A percentile compares a stretch with the other conserved stretches of the same genome.
phyloP scores from a whole-genome alignment of 352 stramenopile genomes.

The Saprolegnia diclina region DNA sequence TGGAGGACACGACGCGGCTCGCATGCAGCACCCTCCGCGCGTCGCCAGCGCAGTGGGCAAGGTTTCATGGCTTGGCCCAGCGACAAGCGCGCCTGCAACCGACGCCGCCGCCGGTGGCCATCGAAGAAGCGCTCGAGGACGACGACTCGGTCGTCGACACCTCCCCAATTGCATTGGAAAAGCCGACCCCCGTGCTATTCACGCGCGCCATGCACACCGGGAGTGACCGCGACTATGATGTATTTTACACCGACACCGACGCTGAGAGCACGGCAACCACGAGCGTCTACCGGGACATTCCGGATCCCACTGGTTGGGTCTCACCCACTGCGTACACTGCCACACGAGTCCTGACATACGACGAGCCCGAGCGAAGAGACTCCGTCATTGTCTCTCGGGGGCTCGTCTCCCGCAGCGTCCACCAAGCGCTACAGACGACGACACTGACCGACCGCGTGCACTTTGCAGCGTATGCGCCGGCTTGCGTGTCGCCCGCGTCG shows the following conservation, averaged over 20 bases:
- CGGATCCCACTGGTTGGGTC: neutral
- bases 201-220: neutral
- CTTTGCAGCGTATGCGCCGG: slow-evolving; percentile 67
- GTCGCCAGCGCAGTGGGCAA: too few species aligned
- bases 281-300: neutral
- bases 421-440: too few species aligned
- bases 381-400: too few species aligned
- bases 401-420: too few species aligned
- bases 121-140: neutral
- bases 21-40: too few species aligned
- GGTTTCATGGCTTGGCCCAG: too few species aligned
- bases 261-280: neutral
- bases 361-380: neutral
- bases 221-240: neutral
- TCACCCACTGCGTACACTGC: neutral
- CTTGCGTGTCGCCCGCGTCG: slow-evolving; percentile 40
- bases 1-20: too few species aligned
- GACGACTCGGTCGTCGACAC: neutral
- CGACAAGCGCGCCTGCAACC: too few species aligned
- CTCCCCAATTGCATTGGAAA: neutral
- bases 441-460: slow-evolving; percentile 51
- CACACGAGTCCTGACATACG: neutral
- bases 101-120: neutral
- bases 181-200: neutral
- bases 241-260: slow-evolving; percentile 2